Evolutionary conservation across 768 basidiomycete genomes (phyloP).

Genomic region (Fistulinella prunicolor): DNA sequence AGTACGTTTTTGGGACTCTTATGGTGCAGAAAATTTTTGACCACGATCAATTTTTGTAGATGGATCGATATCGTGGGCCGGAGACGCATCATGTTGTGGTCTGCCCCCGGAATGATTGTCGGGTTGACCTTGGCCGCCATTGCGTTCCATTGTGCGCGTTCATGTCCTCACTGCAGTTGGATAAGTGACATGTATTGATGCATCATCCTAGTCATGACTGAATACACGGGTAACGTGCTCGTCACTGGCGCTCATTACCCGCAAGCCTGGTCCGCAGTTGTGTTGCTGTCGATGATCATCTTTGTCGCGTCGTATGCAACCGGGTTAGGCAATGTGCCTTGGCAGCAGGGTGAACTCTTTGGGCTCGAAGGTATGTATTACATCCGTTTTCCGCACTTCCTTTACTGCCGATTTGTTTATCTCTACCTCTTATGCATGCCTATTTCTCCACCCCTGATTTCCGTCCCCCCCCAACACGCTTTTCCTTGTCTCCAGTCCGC

Average conservation of each 20-base stretch:
- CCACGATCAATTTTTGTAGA: slow-evolving; percentile 1
- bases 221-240: slow-evolving; percentile 56
- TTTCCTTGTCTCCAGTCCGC: slow-evolving; percentile 43
- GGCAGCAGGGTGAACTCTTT: slow-evolving; percentile 88
- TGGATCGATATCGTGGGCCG: slow-evolving; percentile 69
- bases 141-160: slow-evolving; percentile 49
- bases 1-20: slow-evolving; percentile 35
- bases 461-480: no score
- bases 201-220: slow-evolving; percentile 49
- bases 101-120: slow-evolving; percentile 70
- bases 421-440: no score
- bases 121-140: slow-evolving; percentile 62
- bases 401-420: no score
- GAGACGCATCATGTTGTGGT: slow-evolving; percentile 65
- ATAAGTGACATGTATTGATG: background rate
- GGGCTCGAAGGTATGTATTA: slow-evolving; percentile 54
- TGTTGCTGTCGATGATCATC: slow-evolving; percentile 77
- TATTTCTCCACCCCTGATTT: no score
- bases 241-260: slow-evolving; percentile 58
- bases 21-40: background rate
- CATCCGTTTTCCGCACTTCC: background rate
- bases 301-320: slow-evolving; percentile 82
- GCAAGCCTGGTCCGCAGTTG: slow-evolving; percentile 59
- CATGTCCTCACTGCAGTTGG: background rate
- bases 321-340: slow-evolving; percentile 77